Evolutionary conservation across 2,329 filamentous ascomycete species (phyloP), one percentile per base, ranked within the genome.

Genomic region (Trichoderma simmonsii): DNA sequence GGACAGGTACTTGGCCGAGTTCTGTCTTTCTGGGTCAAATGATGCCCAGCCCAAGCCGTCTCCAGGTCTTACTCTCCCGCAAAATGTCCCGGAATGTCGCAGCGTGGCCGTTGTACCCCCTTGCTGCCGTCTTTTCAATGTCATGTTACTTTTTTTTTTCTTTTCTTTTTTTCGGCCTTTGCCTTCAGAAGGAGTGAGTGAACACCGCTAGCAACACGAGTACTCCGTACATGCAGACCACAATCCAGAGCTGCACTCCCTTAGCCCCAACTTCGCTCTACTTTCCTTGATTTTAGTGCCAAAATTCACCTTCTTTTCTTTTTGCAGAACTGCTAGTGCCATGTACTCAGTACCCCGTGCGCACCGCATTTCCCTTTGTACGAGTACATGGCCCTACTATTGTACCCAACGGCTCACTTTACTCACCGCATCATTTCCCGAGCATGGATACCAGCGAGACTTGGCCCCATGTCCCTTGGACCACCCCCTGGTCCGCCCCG

Each of bases 371-470:
- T 43, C n/a, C 18, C 32, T 26, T 28, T 30, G 24, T 21, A n/a
- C 26, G 43, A 21, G 18, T 59, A 56, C 26, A 24, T 51, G 51
- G 51, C 48, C 26, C 4, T 39, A 30, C 21, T 12, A 24, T 4
- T 28, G 28, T 28, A 28, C 28, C 34, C 36, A 30, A 43, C 15
- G 26, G 18, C 65, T 68, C 51, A 56, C 63, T 48, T 48, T 43
- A 59, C 65, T 69, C 66, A 69, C 66, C 66, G 66, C 66, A 69
- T 69, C 66, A 69, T 69, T 69, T 69, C 66, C 54, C 66, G 56
- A 69, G 66, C 66, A 69, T 60, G 65, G 54, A 68, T 68, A n/a
- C 26, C 28, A 57, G 39, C 39, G 14, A 36, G 56, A 59, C 18
- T 36, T 36, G 48, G 21, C 61, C 57, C 67, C 56, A 26, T 48